These are phyloP conservation scores for Rosa persica DNA, from an alignment of 306 rosid genomes.

Conservation along the genomic window DNA sequence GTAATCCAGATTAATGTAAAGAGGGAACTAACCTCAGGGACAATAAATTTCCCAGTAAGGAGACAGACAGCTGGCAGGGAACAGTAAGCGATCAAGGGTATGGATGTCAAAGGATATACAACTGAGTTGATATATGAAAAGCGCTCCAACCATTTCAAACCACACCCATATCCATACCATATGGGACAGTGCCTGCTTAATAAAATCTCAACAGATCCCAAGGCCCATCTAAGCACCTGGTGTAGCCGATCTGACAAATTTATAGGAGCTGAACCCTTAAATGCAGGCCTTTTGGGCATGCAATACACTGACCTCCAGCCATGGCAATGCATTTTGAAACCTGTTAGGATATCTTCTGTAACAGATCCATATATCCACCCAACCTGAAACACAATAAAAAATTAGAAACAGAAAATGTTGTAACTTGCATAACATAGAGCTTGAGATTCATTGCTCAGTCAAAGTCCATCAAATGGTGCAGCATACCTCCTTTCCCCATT, in stretches of 20 bases:
- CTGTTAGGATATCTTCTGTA: conserved; percentile 88
- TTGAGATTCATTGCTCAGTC: not conserved
- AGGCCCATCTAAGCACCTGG: conserved; percentile 95
- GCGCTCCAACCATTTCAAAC: conserved; percentile 83
- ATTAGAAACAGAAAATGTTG: conserved; percentile 13
- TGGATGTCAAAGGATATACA: conserved; percentile 84
- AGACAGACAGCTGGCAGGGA: conserved; percentile 90
- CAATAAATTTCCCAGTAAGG: conserved; percentile 85
- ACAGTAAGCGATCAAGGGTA: conserved; percentile 80
- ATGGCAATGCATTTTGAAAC: conserved; percentile 95
- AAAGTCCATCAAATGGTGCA: not conserved
- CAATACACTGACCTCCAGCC: conserved; percentile 97
- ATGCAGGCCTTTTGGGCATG: conserved; percentile 87
- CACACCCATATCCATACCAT: conserved; percentile 94
- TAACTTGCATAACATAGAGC: not conserved
- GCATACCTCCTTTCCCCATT: conserved; percentile 90
- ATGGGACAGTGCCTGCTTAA: conserved; percentile 85
- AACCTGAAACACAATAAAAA: conserved; percentile 47
- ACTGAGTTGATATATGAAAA: conserved; percentile 89
- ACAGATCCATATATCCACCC: conserved; percentile 99
- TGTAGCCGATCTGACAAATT: conserved; percentile 85
- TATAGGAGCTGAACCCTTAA: conserved; percentile 94
- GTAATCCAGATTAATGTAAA: too few relatives aligned
- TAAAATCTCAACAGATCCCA: conserved; percentile 88
- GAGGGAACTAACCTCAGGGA: conserved; percentile 64